These are phyloP conservation scores for Tubosaeta sp. DNA, from an alignment of 768 basidiomycete species.

Conservation along the genomic window DNA sequence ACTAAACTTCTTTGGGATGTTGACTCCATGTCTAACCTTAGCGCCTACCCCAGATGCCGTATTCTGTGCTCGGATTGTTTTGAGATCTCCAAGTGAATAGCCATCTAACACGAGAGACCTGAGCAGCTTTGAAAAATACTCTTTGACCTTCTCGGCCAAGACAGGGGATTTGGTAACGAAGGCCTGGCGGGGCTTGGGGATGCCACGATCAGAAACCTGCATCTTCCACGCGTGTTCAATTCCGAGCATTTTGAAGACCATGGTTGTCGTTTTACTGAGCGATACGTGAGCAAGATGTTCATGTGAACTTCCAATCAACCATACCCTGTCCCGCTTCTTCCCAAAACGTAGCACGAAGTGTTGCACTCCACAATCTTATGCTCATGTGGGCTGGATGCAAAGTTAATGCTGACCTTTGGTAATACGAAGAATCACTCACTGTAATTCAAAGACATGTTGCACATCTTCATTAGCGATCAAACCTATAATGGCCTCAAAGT, in stretches of 20 bases:
- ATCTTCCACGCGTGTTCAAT: constrained; percentile 55
- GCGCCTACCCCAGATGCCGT: constrained; percentile 32
- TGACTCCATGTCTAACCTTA: constrained; percentile 23
- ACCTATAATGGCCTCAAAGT: constrained; percentile 13
- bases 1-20: constrained; percentile 47
- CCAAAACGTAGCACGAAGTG: constrained; percentile 61
- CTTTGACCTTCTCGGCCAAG: constrained; percentile 64
- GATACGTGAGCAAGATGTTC: background rate
- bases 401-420: constrained; percentile 11
- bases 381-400: constrained; percentile 37
- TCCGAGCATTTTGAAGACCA: constrained; percentile 71
- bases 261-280: constrained; percentile 66
- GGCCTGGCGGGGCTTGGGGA: constrained; percentile 56
- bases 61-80: constrained; percentile 19
- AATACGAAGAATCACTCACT: constrained; percentile 9
- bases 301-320: constrained; percentile 1
- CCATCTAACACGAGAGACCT: constrained; percentile 39
- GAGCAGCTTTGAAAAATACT: constrained; percentile 54
- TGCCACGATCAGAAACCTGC: constrained; percentile 14
- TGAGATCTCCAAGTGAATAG: constrained; percentile 38
- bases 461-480: constrained; percentile 22
- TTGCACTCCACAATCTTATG: constrained; percentile 55
- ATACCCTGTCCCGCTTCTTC: constrained; percentile 73
- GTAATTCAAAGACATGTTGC: constrained; percentile 27
- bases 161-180: constrained; percentile 70